A percentile compares a stretch with the other conserved stretches of the same genome.
phyloP scores from a whole-genome alignment of 2,329 filamentous ascomycete species.

The Calonectria montana region DNA sequence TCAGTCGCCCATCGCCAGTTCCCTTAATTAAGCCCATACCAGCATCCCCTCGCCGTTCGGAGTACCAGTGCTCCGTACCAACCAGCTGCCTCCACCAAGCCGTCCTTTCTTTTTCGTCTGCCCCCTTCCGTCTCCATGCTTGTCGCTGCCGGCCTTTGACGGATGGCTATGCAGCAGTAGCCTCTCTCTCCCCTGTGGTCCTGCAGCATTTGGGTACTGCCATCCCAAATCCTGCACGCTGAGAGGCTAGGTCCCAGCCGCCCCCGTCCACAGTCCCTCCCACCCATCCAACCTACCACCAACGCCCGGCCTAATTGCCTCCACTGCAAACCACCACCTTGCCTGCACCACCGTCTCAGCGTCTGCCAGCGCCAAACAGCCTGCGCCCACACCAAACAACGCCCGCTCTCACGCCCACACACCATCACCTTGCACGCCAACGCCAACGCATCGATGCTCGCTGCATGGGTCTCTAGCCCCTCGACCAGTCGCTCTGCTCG shows the following conservation, averaged over 20 bases:
- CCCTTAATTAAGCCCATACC: conserved; percentile 6
- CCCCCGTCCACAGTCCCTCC: conserved; percentile 14
- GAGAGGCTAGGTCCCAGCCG: neutral
- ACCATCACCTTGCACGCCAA: conserved; percentile 34
- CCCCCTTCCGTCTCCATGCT: conserved; percentile 7
- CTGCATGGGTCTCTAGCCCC: conserved; percentile 57
- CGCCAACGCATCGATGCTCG: conserved; percentile 62
- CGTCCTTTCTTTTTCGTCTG: conserved; percentile 2
- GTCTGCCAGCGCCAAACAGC: conserved; percentile 30
- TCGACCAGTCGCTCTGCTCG: conserved; percentile 55
- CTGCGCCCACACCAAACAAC: conserved; percentile 28
- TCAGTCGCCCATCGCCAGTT: conserved; percentile 13
- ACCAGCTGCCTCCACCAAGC: conserved; percentile 19
- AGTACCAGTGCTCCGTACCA: conserved; percentile 26
- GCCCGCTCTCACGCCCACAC: conserved; percentile 49
- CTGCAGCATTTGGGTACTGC: conserved; percentile 12
- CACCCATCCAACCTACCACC: conserved; percentile 7
- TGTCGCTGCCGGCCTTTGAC: neutral
- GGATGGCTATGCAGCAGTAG: conserved; percentile 3
- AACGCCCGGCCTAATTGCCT: conserved; percentile 12
- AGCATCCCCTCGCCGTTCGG: conserved; percentile 32
- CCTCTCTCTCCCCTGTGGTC: conserved; percentile 4
- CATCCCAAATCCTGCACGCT: conserved; percentile 5
- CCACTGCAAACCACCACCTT: conserved; percentile 15
- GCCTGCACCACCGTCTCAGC: conserved; percentile 12